Conservation (phyloP, 371 early-diverging fungal genomes). For the Mortierella polycephala region DNA sequence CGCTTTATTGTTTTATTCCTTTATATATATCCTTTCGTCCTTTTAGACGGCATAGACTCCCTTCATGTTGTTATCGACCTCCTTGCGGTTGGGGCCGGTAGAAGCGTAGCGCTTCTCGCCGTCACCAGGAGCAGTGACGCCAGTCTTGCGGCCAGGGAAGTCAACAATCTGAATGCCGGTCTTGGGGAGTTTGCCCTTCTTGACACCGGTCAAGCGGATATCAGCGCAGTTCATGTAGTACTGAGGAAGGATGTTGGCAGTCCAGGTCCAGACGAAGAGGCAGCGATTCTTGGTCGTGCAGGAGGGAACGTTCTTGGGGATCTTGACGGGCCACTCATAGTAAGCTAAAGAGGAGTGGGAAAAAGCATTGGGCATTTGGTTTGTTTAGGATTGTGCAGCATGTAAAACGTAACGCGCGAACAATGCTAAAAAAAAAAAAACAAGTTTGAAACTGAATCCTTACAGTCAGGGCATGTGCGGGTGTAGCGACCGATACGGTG, state of each 20-base stretch:
- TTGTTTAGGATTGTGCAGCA: neutral
- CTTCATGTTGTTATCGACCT: slow-evolving; percentile 15
- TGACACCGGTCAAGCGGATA: slow-evolving; percentile 22
- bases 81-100: slow-evolving; percentile 20
- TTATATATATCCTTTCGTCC: too few species aligned
- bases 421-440: neutral
- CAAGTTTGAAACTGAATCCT: neutral
- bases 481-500: slow-evolving; percentile 61
- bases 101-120: slow-evolving; percentile 14
- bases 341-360: slow-evolving; percentile 18
- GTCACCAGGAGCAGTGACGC: slow-evolving; percentile 22
- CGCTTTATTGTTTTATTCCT: too few species aligned
- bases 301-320: slow-evolving; percentile 65
- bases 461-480: slow-evolving; percentile 56
- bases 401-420: neutral
- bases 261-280: slow-evolving; percentile 55
- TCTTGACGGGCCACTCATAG: slow-evolving; percentile 55
- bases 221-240: slow-evolving; percentile 54
- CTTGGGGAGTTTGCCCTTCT: slow-evolving; percentile 11
- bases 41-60: neutral
- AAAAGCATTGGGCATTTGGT: neutral
- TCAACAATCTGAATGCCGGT: slow-evolving; percentile 33
- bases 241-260: slow-evolving; percentile 44
- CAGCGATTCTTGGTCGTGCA: slow-evolving; percentile 50
- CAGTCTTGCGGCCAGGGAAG: slow-evolving; percentile 6